A percentile compares a stretch with the other conserved stretches of the same genome.
These are phyloP conservation scores for Arabidopsis suecica DNA, from an alignment of 345 rosid genomes.

Conservation along the genomic window DNA sequence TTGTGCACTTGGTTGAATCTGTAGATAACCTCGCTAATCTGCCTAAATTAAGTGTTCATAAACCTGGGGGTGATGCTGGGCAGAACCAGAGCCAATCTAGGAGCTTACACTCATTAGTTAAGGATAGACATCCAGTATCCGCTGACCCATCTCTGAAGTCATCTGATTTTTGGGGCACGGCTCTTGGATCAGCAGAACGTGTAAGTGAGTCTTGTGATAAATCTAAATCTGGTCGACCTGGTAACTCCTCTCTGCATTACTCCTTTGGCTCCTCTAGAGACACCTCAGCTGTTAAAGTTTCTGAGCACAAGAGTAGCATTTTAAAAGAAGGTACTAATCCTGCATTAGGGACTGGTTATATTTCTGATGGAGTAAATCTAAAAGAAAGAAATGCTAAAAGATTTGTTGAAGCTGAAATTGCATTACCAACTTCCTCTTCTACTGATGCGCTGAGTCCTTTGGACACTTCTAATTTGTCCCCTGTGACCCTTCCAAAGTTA, in stretches of 20 bases:
- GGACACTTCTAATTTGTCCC: slow-evolving; percentile 28
- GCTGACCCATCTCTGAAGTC: slow-evolving; percentile 44
- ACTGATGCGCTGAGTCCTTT: slow-evolving; percentile 35
- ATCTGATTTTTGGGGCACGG: slow-evolving; percentile 67
- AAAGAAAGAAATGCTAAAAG: slow-evolving; percentile 42
- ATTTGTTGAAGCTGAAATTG: slow-evolving; percentile 41
- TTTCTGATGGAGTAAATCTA: slow-evolving; percentile 31
- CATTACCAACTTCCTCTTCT: slow-evolving; percentile 35
- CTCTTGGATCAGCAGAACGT: slow-evolving; percentile 49
- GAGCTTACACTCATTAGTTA: slow-evolving; percentile 40
- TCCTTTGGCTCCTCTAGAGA: slow-evolving; percentile 50
- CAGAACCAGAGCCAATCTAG: slow-evolving; percentile 43
- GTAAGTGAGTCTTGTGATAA: slow-evolving; percentile 37
- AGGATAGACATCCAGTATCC: slow-evolving; percentile 38
- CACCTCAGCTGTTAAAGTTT: slow-evolving; percentile 31
- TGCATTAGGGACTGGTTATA: slow-evolving; percentile 23
- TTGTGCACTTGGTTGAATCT: slow-evolving; percentile 69
- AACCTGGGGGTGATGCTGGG: slow-evolving; percentile 38
- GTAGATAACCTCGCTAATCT: slow-evolving; percentile 50
- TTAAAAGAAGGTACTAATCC: slow-evolving; percentile 46
- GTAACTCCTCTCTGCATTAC: slow-evolving; percentile 50
- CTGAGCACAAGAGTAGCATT: slow-evolving; percentile 38
- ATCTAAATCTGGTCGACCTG: slow-evolving; percentile 42
- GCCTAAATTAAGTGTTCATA: slow-evolving; percentile 43
- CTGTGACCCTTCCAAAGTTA: slow-evolving; percentile 45